Evolutionary conservation across 371 early-diverging fungal genomes (phyloP), one percentile per base, ranked within the genome.

Genomic region (Mortierella sp.): DNA sequence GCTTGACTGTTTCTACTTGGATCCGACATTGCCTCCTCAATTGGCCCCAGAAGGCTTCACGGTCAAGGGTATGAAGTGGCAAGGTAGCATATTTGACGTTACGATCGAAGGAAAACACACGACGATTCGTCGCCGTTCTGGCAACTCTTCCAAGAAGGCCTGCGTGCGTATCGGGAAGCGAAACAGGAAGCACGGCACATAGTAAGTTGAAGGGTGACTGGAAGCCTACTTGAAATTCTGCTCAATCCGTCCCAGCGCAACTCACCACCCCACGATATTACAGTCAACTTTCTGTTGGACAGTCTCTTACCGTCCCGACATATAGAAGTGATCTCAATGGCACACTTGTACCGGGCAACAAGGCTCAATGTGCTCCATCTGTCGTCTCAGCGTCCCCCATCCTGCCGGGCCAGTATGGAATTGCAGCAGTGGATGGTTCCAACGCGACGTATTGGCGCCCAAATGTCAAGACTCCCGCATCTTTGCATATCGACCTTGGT

Each of bases 371-470:
- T 45, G 31, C 56, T 7, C 43, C 42, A 1, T 18, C 16, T 2
- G 63, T 67, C 38, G 38, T 42, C 9, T 58, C 73, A 21, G 34
- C 41, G 12, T 41, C 49, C 26, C 55, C 73, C 16, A 54, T 67
- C 18, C 21, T 52, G 1, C 73, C 62, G 12, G 73, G 73, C 2
- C 73, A 72, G 55, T 72, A 72, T 26, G 73, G 58, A 8, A 53
- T 72, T 16, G 67, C 67, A 23, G 73, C 73, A 7, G 56, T 63
- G 1, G 73, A 72, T n/a, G 73, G 73, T 12, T 72, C 73, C 10
- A 72, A 72, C 28, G 59, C 64, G 3, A 72, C 73, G 3, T 72
- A 72, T 46, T 72, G 73, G 73, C 73, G 67, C 2, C 73, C 73
- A 16, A 34, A 19, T 10, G 67, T 63, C 24, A 53, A 54, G 10